Evolutionary conservation across 805 yeast genomes (phyloP).

Genomic region (Yamadazyma scolyti): DNA sequence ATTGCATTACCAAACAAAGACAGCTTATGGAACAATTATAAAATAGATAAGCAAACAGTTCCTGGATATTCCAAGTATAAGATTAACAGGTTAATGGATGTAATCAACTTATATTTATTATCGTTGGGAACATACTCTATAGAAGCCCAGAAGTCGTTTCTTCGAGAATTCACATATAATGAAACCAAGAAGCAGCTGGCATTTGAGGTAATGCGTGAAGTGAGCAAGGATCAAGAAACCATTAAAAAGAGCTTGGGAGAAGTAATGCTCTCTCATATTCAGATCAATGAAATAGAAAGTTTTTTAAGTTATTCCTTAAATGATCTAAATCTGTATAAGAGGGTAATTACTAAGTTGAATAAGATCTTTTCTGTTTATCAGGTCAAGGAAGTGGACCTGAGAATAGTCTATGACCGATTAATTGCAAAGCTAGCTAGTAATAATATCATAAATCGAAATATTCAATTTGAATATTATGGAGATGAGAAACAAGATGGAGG

Average conservation of each 20-base stretch:
- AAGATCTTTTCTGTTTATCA: slow-evolving; percentile 31
- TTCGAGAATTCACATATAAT: background rate
- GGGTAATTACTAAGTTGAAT: slow-evolving; percentile 28
- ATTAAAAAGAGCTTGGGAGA: slow-evolving; percentile 20
- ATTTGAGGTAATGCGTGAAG: slow-evolving; percentile 22
- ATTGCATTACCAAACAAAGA: slow-evolving; percentile 19
- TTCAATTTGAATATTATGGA: slow-evolving; percentile 8
- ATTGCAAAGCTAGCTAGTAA: slow-evolving; percentile 5
- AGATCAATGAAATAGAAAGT: slow-evolving; percentile 39
- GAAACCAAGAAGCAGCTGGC: slow-evolving; percentile 21
- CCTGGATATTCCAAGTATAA: slow-evolving; percentile 42
- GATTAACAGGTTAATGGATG: slow-evolving; percentile 44
- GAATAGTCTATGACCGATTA: slow-evolving; percentile 15
- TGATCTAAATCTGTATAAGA: slow-evolving; percentile 35
- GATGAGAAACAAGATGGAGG: slow-evolving; percentile 4
- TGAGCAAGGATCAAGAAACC: slow-evolving; percentile 14
- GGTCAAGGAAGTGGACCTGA: slow-evolving; percentile 30
- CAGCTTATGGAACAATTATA: slow-evolving; percentile 22
- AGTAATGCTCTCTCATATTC: slow-evolving; percentile 16
- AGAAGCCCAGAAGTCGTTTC: slow-evolving; percentile 1
- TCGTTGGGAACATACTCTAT: slow-evolving; percentile 27
- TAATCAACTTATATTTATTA: slow-evolving; percentile 47
- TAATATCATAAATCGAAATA: slow-evolving; percentile 2
- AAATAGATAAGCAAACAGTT: slow-evolving; percentile 19
- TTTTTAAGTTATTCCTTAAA: slow-evolving; percentile 45